Evolutionary conservation across 306 rosid genomes (phyloP).

Genomic region (Vigna reflexopilosa): DNA sequence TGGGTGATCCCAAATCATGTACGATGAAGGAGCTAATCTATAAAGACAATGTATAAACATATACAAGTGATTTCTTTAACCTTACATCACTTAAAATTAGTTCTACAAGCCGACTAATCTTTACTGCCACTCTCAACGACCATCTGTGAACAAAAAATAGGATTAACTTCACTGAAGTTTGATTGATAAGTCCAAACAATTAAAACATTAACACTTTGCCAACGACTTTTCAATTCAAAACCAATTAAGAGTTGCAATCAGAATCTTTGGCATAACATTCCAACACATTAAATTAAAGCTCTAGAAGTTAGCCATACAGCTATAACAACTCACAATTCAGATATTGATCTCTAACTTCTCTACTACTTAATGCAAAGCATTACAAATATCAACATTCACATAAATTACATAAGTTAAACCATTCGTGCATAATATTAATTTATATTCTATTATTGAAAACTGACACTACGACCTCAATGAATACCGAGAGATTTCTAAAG

Average conservation of each 20-base stretch:
- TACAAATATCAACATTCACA: constrained; percentile 27
- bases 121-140: constrained; percentile 81
- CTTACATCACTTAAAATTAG: constrained; percentile 87
- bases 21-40: constrained; percentile 31
- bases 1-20: constrained; percentile 17
- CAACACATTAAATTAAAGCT: constrained; percentile 36
- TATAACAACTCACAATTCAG: constrained; percentile 13
- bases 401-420: constrained; percentile 13
- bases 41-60: constrained; percentile 37
- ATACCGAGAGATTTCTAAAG: constrained; percentile 11
- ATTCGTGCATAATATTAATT: neutral
- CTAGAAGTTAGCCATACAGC: constrained; percentile 3
- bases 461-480: constrained; percentile 9
- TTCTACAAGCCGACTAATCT: constrained; percentile 83
- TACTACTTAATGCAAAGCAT: constrained; percentile 25
- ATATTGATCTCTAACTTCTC: constrained; percentile 25
- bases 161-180: constrained; percentile 4
- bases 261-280: constrained; percentile 18
- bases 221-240: constrained; percentile 76
- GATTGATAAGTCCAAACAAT: constrained; percentile 14
- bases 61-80: constrained; percentile 36
- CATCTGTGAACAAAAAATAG: constrained; percentile 57
- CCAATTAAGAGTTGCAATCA: constrained; percentile 44
- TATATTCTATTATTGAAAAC: constrained; percentile 16
- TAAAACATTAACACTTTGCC: constrained; percentile 37